Evolutionary conservation across 192 early-diverging fungal species (phyloP).

Genomic region (Rhizophlyctis rosea): DNA sequence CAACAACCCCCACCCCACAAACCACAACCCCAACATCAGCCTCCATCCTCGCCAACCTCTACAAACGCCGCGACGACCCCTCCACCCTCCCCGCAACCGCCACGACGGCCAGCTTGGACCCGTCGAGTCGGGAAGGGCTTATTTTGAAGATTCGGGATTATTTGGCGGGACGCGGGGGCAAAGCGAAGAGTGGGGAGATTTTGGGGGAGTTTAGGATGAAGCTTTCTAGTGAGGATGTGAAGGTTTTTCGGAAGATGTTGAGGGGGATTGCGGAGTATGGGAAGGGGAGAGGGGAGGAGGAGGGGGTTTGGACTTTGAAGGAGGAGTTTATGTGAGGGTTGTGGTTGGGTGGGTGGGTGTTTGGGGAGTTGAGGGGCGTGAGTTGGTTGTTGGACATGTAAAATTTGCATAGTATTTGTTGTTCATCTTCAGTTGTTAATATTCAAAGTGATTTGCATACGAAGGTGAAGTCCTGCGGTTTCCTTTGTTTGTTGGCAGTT

Average conservation of each 20-base stretch:
- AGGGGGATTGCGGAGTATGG: constrained; percentile 57
- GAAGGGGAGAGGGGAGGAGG: constrained; percentile 31
- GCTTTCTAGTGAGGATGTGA: constrained; percentile 47
- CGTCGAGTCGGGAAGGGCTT: constrained; percentile 31
- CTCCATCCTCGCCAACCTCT: constrained; percentile 13
- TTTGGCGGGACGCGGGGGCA: constrained; percentile 42
- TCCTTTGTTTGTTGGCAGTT: no score
- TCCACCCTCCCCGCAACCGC: not conserved
- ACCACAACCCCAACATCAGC: not conserved
- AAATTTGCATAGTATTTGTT: no score
- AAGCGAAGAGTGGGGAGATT: constrained; percentile 48
- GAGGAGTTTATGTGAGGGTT: constrained; percentile 17
- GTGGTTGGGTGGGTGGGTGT: no score
- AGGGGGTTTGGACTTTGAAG: constrained; percentile 31
- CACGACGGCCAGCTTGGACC: constrained; percentile 9
- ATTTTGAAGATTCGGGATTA: constrained; percentile 58
- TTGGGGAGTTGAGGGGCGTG: no score
- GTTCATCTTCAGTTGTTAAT: no score
- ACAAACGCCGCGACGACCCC: constrained; percentile 1
- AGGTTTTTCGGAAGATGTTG: constrained; percentile 64
- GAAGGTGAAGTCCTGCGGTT: no score
- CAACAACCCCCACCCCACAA: not conserved
- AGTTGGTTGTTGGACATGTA: no score
- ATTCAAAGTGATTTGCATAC: no score
- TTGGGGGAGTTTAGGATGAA: constrained; percentile 50